phyloP scores from a whole-genome alignment of 768 basidiomycete genomes.

The Steccherinum ochraceum region DNA sequence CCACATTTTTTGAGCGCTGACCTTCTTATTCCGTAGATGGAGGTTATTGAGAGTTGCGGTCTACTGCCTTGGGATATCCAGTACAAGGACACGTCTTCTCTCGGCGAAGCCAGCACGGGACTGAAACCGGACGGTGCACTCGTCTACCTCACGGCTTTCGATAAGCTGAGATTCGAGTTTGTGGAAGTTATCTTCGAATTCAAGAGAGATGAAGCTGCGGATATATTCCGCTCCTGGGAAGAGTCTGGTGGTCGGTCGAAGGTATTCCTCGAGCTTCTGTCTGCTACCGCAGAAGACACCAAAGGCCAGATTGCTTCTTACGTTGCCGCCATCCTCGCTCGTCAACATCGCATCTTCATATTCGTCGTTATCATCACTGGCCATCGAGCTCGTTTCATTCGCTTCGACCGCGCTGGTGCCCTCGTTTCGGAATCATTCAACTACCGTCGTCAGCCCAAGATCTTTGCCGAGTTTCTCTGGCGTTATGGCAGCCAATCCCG shows the following conservation, averaged over 20 bases:
- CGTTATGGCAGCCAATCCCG: slow-evolving; percentile 14
- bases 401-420: slow-evolving; percentile 29
- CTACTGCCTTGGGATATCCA: too few species aligned
- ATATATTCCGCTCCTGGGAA: neutral
- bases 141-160: too few species aligned
- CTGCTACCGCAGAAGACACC: neutral
- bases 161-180: too few species aligned
- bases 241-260: neutral
- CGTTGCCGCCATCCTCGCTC: neutral
- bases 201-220: neutral
- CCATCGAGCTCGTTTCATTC: slow-evolving; percentile 23
- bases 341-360: slow-evolving; percentile 19
- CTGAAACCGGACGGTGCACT: too few species aligned
- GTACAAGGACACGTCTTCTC: too few species aligned
- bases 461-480: slow-evolving; percentile 21
- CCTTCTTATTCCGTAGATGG: too few species aligned
- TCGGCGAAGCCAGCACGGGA: too few species aligned
- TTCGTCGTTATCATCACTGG: slow-evolving; percentile 26
- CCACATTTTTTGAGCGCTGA: too few species aligned
- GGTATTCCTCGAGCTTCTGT: neutral
- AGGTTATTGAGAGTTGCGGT: too few species aligned
- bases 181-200: neutral
- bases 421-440: slow-evolving; percentile 21
- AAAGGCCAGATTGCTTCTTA: neutral
- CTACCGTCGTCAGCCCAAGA: slow-evolving; percentile 11